Evolutionary conservation across 2,329 filamentous ascomycete species (phyloP).

Genomic region (Colletotrichum tropicale): DNA sequence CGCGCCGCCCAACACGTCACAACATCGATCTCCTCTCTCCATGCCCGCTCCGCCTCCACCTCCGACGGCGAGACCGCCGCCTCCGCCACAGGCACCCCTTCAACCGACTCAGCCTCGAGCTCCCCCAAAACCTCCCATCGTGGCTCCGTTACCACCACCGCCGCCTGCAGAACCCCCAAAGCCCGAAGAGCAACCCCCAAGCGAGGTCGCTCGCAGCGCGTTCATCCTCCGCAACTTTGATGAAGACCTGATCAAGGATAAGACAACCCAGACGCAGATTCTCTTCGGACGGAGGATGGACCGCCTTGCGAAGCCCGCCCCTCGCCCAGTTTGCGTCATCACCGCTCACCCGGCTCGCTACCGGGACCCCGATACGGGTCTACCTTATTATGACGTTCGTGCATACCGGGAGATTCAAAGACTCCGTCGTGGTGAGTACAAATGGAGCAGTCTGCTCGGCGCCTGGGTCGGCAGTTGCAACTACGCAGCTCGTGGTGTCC

Average conservation of each 20-base stretch:
- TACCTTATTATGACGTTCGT: constrained; percentile 79
- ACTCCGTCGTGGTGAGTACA: constrained; percentile 74
- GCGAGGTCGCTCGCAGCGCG: constrained; percentile 57
- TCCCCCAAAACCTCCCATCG: constrained; percentile 1
- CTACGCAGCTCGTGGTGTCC: constrained; percentile 76
- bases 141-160: constrained; percentile 14
- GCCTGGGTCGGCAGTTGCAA: constrained; percentile 78
- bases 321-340: constrained; percentile 73
- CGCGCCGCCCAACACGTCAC: constrained; percentile 48
- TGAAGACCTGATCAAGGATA: constrained; percentile 59
- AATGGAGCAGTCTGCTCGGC: constrained; percentile 81
- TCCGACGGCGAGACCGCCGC: constrained; percentile 22
- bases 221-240: constrained; percentile 67
- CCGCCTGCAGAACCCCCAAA: constrained; percentile 21
- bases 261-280: constrained; percentile 61
- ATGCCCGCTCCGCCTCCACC: constrained; percentile 32
- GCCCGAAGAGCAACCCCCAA: constrained; percentile 22
- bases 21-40: constrained; percentile 38
- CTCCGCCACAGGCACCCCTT: constrained; percentile 22
- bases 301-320: constrained; percentile 58
- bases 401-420: constrained; percentile 85
- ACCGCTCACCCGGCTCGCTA: constrained; percentile 83
- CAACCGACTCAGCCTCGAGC: constrained; percentile 14
- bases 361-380: constrained; percentile 81
- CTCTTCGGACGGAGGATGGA: constrained; percentile 63